Base-by-base conservation (phyloP, 306 rosid genomes). In the Pueraria montana region DNA sequence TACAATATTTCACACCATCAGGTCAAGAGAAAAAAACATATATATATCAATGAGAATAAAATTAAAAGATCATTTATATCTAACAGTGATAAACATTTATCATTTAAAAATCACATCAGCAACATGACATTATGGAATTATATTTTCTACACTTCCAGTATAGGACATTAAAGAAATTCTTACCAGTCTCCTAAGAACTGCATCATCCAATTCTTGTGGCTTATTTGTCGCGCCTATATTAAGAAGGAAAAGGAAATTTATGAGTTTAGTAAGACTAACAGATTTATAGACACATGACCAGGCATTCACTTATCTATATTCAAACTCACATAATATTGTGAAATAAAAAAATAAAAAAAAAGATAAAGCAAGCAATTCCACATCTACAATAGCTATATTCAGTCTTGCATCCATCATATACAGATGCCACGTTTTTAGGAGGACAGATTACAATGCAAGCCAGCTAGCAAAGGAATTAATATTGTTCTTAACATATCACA, bases 151-250 rank as follows among this genome's bases (percentile, higher is more conserved):
- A 26, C 38, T 56, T 84, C 26, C 85, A 45, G 59, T 58, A 42
- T 17, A 72, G 62, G 76, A 26, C 30, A 58, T 0, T 68, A 43
- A 40, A 77, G 79, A 83, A 48, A 81, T 86, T 85, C 91, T 82
- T 65, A 96, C 99, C 93, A 96, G 87, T 89, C 99, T 92, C 90
- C 99, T 88, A 58, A 96, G 94, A 82, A 96, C 99, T 9, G 99
- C 99, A 42, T 96, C 99, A 88, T 96, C 99, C 85, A 96, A 84
- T 83, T 96, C 99, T 84, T 93, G 98, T 1, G 99, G 99, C 94
- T 93, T 96, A 86, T 96, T 96, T 30, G 99, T 96, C 26, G 99
- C 99, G 85, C 99, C 99, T 96, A 81, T 61, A 84, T 74, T 81
- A 73, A 84, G 59, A 61, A 76, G 74, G 84, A 53, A 59, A 67